Percentiles rank a stretch among this genome's conserved stretches.
These are phyloP conservation scores for Manihot esculenta DNA, from an alignment of 441 rosid species.

Conservation along the genomic window DNA sequence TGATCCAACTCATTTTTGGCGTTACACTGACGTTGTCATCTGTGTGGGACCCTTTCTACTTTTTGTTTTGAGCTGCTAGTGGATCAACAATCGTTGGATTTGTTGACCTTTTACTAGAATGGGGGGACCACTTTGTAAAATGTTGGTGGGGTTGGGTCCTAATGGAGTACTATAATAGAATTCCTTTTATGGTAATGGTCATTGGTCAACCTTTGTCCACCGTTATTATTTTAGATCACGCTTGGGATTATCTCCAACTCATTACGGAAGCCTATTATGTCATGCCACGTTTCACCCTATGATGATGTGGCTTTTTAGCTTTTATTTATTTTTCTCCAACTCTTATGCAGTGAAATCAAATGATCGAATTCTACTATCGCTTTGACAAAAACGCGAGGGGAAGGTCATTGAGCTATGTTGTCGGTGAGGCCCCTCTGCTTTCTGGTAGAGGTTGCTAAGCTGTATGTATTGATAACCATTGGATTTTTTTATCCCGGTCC, in stretches of 20 bases:
- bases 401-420: too few relatives aligned
- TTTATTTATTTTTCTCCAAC: too few relatives aligned
- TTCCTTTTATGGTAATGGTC: constrained; percentile 14
- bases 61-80: background rate
- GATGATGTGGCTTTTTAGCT: too few relatives aligned
- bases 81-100: constrained; percentile 29
- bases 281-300: constrained; percentile 19
- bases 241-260: constrained; percentile 15
- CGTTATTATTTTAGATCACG: constrained; percentile 7
- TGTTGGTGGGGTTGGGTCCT: background rate
- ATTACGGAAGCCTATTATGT: background rate
- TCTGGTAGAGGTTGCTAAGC: too few relatives aligned
- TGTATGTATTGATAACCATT: too few relatives aligned
- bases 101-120: background rate
- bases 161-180: background rate
- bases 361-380: too few relatives aligned
- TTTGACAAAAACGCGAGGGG: too few relatives aligned
- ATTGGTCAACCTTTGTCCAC: constrained; percentile 29
- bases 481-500: too few relatives aligned
- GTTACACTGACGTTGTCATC: background rate
- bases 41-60: background rate
- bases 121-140: background rate
- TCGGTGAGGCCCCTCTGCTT: too few relatives aligned
- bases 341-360: too few relatives aligned
- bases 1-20: background rate